These are phyloP conservation scores for Yamadazyma siamensis DNA, from an alignment of 1,139 yeast genomes.

Conservation along the genomic window DNA sequence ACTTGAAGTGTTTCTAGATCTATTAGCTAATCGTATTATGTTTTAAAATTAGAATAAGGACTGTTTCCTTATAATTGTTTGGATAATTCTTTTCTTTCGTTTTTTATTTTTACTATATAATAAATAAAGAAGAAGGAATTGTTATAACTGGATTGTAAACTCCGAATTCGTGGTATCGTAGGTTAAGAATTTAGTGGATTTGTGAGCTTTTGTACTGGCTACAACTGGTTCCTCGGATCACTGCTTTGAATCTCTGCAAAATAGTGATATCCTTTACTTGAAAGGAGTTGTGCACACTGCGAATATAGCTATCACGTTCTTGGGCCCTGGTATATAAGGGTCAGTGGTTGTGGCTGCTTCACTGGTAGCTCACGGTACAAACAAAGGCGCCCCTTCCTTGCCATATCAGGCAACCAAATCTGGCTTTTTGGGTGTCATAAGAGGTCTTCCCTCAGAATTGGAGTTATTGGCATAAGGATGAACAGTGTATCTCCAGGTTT, in stretches of 20 bases:
- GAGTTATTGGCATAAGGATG: slow-evolving; percentile 46
- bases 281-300: slow-evolving; percentile 58
- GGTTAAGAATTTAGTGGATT: too few relatives aligned
- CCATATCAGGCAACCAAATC: slow-evolving; percentile 52
- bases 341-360: slow-evolving; percentile 59
- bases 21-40: not conserved
- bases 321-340: slow-evolving; percentile 38
- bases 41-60: too few relatives aligned
- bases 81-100: slow-evolving; percentile 11
- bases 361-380: slow-evolving; percentile 53
- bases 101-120: slow-evolving; percentile 15
- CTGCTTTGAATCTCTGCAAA: too few relatives aligned
- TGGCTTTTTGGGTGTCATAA: slow-evolving; percentile 50
- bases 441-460: slow-evolving; percentile 51
- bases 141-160: slow-evolving; percentile 4
- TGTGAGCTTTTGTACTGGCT: too few relatives aligned
- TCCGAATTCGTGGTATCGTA: too few relatives aligned
- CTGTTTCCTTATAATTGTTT: slow-evolving; percentile 4
- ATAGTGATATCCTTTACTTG: too few relatives aligned
- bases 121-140: slow-evolving; percentile 14
- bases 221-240: too few relatives aligned
- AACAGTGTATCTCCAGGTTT: slow-evolving; percentile 57
- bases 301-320: slow-evolving; percentile 32
- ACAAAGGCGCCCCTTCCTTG: slow-evolving; percentile 41
- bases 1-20: slow-evolving; percentile 98